These are phyloP conservation scores for Pichia cactophila DNA, from an alignment of 1,139 yeast species.

Conservation along the genomic window DNA sequence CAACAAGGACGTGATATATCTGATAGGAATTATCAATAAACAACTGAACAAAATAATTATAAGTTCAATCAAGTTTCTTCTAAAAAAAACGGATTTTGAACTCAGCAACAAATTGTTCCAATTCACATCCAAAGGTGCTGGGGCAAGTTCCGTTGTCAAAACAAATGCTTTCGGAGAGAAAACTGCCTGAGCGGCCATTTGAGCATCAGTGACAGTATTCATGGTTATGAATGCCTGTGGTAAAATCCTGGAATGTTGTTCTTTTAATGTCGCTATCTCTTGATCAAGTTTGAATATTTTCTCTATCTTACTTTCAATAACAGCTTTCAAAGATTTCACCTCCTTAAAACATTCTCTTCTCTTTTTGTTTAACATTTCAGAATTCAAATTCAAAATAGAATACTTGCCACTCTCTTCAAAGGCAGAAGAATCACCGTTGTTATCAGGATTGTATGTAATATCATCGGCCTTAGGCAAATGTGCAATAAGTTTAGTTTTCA, in stretches of 20 bases:
- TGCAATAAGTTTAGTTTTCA: constrained; percentile 6
- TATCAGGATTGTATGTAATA: constrained; percentile 15
- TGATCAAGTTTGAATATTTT: constrained; percentile 51
- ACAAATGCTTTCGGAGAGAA: constrained; percentile 72
- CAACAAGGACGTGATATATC: constrained; percentile 64
- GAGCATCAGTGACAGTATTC: constrained; percentile 82
- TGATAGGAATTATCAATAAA: constrained; percentile 65
- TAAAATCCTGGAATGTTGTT: constrained; percentile 34
- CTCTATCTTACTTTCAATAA: constrained; percentile 53
- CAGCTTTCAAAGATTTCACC: constrained; percentile 32
- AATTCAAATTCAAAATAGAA: constrained; percentile 12
- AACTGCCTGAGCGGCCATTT: constrained; percentile 84
- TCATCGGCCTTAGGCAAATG: constrained; percentile 12
- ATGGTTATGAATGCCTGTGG: constrained; percentile 71
- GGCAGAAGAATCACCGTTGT: background rate
- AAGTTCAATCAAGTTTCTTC: constrained; percentile 57
- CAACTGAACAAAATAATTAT: constrained; percentile 58
- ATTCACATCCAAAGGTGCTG: constrained; percentile 79
- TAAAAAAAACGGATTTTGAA: constrained; percentile 44
- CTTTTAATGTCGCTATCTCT: constrained; percentile 43
- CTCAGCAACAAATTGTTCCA: constrained; percentile 71
- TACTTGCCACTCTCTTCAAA: constrained; percentile 3
- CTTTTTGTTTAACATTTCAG: constrained; percentile 9
- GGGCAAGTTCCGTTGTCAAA: constrained; percentile 67
- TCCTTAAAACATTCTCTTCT: constrained; percentile 29